Base-by-base conservation (phyloP, 345 rosid genomes). In the Sapria himalayana region DNA sequence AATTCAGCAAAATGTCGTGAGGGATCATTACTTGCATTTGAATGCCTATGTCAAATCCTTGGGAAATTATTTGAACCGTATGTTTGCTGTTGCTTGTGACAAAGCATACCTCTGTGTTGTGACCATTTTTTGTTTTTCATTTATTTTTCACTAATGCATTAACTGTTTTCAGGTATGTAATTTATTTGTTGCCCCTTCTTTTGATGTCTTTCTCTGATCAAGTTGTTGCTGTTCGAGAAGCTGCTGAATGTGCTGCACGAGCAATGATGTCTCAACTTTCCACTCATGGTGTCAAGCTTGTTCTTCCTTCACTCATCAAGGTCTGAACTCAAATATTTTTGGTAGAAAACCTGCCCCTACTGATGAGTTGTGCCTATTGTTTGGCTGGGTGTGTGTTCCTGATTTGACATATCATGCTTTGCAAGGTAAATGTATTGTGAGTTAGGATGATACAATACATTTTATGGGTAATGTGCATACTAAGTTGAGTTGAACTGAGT, bases 61-160 rank as follows among this genome's bases (percentile, higher is more conserved):
- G 93, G 94, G 51, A 79, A 66, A 67, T 60, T 89, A 54, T 89
- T 89, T 69, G 98, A 89, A 64, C 94, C 98, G 98, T 89, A 70
- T 21, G 84, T 59, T 33, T 42, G 39, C 7, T 22, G 22, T 37
- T 10, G 5, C 33, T 39, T 4, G 5, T 9, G 27, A 37, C 18
- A 9, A 17, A 17, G 5, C 2, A 2, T 7, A 12, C 31, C 8
- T 29, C 1, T 11, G 1, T 8, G 19, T 14, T 22, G 14, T 6
- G 14, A 23, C 9, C 15, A 7, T 31, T n/a, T 51, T 12, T 16
- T 25, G 10, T 29, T 32, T 25, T 25, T 15, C 3, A 6, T n/a
- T 44, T 17, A 29, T 20, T 32, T 27, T 29, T 20, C 23, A 12
- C 27, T 31, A 22, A 24, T 19, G 19, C 22, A 18, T 12, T 29